A percentile compares a stretch with the other conserved stretches of the same genome.
Conservation (phyloP, 2,329 filamentous ascomycete genomes). For the Xylariaceae sp. region DNA sequence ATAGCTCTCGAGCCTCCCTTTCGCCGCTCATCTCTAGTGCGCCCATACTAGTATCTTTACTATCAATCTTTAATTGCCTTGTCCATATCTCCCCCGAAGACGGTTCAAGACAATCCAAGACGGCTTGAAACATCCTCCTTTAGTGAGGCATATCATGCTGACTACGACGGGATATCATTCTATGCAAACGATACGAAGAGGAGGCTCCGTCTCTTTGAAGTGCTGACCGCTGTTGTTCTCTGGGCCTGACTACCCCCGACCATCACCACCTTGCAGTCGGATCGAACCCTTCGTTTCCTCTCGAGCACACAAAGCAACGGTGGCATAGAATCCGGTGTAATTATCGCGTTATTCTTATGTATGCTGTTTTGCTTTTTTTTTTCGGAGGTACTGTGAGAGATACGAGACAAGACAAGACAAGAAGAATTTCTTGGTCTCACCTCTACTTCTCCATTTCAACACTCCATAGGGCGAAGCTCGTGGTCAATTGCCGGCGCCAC, state of each 20-base stretch:
- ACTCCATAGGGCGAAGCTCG: background rate
- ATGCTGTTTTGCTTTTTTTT: background rate
- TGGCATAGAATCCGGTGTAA: conserved; percentile 1
- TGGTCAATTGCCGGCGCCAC: background rate
- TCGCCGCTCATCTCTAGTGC: conserved; percentile 9
- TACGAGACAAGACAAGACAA: conserved; percentile 11
- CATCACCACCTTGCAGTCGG: conserved; percentile 2
- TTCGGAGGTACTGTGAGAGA: background rate
- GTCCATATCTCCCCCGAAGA: conserved; percentile 4
- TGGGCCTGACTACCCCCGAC: conserved; percentile 8
- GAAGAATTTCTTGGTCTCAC: background rate
- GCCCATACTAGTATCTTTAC: conserved; percentile 2
- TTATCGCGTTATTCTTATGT: background rate
- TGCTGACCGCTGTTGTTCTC: conserved; percentile 14
- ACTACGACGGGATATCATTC: conserved; percentile 5
- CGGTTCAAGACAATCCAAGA: conserved; percentile 8
- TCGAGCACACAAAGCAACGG: background rate
- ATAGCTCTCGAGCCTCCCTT: conserved; percentile 8
- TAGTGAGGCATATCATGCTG: conserved; percentile 10
- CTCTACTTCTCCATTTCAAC: background rate
- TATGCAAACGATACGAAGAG: conserved; percentile 13
- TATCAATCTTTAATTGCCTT: conserved; percentile 7
- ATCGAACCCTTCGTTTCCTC: conserved; percentile 9
- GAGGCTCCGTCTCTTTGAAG: conserved; percentile 5
- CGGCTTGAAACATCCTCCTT: conserved; percentile 5